A percentile compares a stretch with the other conserved stretches of the same genome.
Conservation (phyloP, 2,329 filamentous ascomycete species). For the Stagonosporopsis rhizophila region DNA sequence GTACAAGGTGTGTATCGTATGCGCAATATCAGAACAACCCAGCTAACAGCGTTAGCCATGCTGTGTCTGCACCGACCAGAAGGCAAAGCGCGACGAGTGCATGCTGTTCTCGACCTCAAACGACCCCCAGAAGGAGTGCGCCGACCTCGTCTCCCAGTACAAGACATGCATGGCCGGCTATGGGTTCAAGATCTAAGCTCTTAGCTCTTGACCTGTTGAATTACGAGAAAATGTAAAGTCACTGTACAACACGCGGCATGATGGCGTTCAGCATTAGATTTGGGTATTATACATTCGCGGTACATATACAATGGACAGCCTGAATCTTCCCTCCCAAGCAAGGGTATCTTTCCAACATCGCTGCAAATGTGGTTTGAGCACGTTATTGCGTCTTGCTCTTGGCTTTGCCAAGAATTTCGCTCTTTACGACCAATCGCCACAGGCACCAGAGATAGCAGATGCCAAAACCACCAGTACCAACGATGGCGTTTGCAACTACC, state of each 20-base stretch:
- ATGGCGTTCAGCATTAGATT: constrained; percentile 38
- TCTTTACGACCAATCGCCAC: constrained; percentile 69
- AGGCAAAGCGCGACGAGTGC: constrained; percentile 91
- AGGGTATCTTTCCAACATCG: constrained; percentile 13
- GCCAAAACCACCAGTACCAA: constrained; percentile 84
- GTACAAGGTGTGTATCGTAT: constrained; percentile 49
- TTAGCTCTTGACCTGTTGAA: constrained; percentile 3
- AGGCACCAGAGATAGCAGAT: constrained; percentile 93
- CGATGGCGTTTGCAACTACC: constrained; percentile 87
- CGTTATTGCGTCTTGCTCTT: constrained; percentile 52
- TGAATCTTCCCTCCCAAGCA: constrained; percentile 39
- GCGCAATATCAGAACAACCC: neutral
- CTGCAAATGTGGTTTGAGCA: neutral
- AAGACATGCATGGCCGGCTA: constrained; percentile 90
- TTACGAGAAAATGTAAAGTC: constrained; percentile 7
- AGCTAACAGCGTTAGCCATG: constrained; percentile 70
- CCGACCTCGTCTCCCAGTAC: constrained; percentile 83
- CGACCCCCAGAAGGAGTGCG: constrained; percentile 85
- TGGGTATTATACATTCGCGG: constrained; percentile 15
- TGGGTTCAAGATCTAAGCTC: constrained; percentile 72
- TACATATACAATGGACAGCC: constrained; percentile 33
- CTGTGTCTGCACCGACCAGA: constrained; percentile 97
- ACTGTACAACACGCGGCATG: constrained; percentile 45
- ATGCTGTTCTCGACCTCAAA: constrained; percentile 93
- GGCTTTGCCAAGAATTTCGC: constrained; percentile 53